phyloP scores from a whole-genome alignment of 352 stramenopile species.

The Globisporangium uncinulatum region DNA sequence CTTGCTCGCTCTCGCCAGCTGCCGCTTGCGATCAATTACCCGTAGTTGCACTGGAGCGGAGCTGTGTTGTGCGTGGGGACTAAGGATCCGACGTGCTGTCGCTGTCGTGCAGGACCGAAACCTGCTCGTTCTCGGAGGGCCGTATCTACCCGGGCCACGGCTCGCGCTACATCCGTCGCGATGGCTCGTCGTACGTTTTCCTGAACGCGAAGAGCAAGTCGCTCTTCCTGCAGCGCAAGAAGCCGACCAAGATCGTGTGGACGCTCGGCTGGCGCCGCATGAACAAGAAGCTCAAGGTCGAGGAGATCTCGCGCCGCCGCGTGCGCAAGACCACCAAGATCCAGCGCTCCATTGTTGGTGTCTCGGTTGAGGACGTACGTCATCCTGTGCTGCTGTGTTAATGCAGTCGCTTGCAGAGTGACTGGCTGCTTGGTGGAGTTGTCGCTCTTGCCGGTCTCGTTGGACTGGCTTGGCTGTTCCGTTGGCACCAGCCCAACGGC shows the following conservation, averaged over 20 bases:
- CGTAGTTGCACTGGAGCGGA: not conserved
- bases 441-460: no score
- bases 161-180: conserved; percentile 97
- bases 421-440: not conserved
- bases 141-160: conserved; percentile 99
- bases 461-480: no score
- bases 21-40: no score
- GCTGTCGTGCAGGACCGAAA: conserved; percentile 64
- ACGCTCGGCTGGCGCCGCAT: conserved; percentile 96
- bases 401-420: not conserved
- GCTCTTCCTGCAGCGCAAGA: conserved; percentile 99
- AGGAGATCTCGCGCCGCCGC: conserved; percentile 77
- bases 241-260: conserved; percentile 99
- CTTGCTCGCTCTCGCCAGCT: no score
- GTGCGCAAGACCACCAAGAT: conserved; percentile 95
- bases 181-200: conserved; percentile 95
- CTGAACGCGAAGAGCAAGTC: conserved; percentile 97
- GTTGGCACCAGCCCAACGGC: no score
- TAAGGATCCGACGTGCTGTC: not conserved
- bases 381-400: not conserved
- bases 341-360: conserved; percentile 96
- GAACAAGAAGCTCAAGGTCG: conserved; percentile 99
- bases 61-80: not conserved
- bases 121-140: conserved; percentile 86
- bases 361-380: conserved; percentile 92